Percentiles rank a stretch among this genome's conserved stretches.
These are phyloP conservation scores for Alternaria alternata DNA, from an alignment of 2,329 filamentous ascomycete species.

Conservation along the genomic window DNA sequence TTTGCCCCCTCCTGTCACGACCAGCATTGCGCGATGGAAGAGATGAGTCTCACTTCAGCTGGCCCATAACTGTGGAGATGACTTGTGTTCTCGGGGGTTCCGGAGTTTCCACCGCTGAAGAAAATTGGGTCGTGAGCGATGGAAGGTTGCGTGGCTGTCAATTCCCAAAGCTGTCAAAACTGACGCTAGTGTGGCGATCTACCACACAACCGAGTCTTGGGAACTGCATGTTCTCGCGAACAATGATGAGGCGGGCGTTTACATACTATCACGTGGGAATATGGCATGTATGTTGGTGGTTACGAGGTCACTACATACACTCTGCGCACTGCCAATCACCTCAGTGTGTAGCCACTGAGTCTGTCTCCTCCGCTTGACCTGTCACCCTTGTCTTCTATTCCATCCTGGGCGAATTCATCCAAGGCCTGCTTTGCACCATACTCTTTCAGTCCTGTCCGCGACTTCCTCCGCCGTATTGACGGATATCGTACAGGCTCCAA, in stretches of 20 bases:
- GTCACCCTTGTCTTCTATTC: slow-evolving; percentile 6
- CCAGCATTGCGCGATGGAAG: slow-evolving; percentile 22
- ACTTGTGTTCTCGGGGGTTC: not conserved
- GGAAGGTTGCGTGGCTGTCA: slow-evolving; percentile 5
- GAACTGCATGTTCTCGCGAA: slow-evolving; percentile 18
- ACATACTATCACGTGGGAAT: not conserved
- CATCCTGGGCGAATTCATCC: slow-evolving; percentile 25
- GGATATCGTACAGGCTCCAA: slow-evolving; percentile 26
- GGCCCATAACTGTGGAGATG: slow-evolving; percentile 1
- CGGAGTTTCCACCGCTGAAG: not conserved
- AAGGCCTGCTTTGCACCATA: slow-evolving; percentile 34
- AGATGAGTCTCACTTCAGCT: slow-evolving; percentile 25
- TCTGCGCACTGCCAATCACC: not conserved
- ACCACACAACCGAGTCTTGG: slow-evolving; percentile 9
- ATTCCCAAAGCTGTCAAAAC: not conserved
- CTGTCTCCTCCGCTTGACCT: slow-evolving; percentile 3
- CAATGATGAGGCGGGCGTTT: not conserved
- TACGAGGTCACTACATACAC: not conserved
- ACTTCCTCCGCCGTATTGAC: slow-evolving; percentile 36
- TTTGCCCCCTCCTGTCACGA: slow-evolving; percentile 30
- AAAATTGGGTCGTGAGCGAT: not conserved
- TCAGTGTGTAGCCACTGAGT: not conserved
- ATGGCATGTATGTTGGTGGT: not conserved
- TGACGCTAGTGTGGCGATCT: slow-evolving; percentile 10
- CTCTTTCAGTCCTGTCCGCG: slow-evolving; percentile 36